Percentiles rank a stretch among this genome's conserved stretches.
phyloP scores from a whole-genome alignment of 805 yeast species.

The Ogataea trehalophila region DNA sequence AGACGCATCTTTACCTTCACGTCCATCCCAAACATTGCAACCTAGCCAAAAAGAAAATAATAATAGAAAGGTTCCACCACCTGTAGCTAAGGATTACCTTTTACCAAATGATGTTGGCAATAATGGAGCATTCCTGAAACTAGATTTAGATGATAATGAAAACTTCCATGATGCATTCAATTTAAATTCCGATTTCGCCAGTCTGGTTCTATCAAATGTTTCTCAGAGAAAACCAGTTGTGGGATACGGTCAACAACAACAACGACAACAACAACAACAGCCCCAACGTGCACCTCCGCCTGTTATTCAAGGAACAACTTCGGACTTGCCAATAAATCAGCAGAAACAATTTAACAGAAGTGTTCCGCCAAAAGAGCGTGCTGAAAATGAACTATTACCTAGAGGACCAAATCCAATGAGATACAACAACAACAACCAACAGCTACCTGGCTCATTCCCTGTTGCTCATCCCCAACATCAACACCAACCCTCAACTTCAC shows the following conservation, averaged over 20 bases:
- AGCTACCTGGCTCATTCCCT: not conserved
- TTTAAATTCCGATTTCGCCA: not conserved
- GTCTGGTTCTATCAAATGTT: not conserved
- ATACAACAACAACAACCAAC: not conserved
- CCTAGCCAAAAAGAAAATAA: not conserved
- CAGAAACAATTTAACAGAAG: too few species aligned
- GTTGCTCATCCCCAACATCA: not conserved
- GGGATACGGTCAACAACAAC: not conserved
- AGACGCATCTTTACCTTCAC: not conserved
- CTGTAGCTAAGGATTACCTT: slow-evolving; percentile 1
- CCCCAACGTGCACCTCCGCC: not conserved
- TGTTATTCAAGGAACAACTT: too few species aligned
- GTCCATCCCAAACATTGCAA: not conserved
- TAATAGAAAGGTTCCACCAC: not conserved
- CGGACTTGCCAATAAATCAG: too few species aligned
- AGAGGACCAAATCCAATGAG: not conserved
- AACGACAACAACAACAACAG: not conserved
- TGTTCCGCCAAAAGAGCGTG: not conserved
- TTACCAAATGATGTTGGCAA: not conserved
- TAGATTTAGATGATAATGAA: not conserved
- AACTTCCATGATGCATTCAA: too few species aligned
- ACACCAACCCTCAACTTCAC: not conserved
- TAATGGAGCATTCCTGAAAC: not conserved
- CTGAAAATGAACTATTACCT: not conserved
- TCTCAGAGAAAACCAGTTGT: not conserved